These are phyloP conservation scores for Ailanthus altissimus DNA, from an alignment of 345 rosid genomes.

Conservation along the genomic window DNA sequence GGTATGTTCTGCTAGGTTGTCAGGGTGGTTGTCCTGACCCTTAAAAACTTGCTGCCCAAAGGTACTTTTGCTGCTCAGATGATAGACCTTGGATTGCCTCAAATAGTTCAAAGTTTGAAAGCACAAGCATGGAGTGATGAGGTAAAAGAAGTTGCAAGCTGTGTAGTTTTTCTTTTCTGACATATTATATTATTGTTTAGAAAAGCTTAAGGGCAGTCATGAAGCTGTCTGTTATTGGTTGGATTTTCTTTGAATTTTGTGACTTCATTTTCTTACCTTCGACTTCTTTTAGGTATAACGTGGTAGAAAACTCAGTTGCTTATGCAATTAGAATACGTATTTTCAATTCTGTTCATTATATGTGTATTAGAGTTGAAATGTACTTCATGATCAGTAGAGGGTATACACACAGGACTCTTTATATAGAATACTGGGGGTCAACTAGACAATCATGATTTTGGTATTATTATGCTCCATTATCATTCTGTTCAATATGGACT, in stretches of 20 bases:
- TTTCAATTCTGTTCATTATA: not conserved
- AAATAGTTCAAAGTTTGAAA: conserved; percentile 83
- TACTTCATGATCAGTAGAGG: not conserved
- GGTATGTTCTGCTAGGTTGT: conserved; percentile 64
- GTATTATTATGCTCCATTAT: not conserved
- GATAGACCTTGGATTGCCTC: conserved; percentile 96
- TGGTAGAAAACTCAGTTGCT: not conserved
- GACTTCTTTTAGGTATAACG: not conserved
- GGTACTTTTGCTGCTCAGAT: conserved; percentile 91
- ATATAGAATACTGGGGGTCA: not conserved
- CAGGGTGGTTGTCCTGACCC: conserved; percentile 80
- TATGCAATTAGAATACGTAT: not conserved
- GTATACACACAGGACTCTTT: not conserved
- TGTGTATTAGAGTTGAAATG: not conserved
- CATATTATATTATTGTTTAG: not conserved
- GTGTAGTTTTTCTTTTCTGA: not conserved
- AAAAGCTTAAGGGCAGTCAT: not conserved
- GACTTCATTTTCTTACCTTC: not conserved
- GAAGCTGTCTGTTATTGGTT: not conserved
- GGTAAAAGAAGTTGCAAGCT: conserved; percentile 44
- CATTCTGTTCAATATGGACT: not conserved
- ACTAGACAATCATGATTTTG: not conserved
- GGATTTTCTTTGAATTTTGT: not conserved
- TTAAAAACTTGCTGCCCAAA: conserved; percentile 79
- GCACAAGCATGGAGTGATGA: conserved; percentile 99